A percentile compares a stretch with the other conserved stretches of the same genome.
phyloP scores from a whole-genome alignment of 140 eudicot species.

The Erigeron philadelphicus region DNA sequence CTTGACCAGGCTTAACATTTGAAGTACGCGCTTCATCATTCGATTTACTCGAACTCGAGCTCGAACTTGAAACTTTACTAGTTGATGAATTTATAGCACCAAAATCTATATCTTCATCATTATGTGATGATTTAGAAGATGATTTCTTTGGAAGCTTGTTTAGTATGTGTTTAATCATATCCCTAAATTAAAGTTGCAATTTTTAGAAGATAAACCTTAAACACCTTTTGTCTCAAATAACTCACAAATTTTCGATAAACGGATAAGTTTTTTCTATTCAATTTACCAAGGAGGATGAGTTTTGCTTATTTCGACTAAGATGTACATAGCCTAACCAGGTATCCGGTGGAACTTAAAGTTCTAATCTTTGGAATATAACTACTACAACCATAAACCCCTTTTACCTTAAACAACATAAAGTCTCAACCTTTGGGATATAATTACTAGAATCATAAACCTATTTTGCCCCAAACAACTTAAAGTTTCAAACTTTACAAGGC shows the following conservation, averaged over 20 bases:
- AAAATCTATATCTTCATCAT: slow-evolving; percentile 30
- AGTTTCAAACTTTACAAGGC: slow-evolving; percentile 7
- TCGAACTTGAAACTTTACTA: neutral
- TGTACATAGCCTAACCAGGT: too few relatives aligned
- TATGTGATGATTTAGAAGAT: slow-evolving; percentile 49
- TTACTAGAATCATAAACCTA: too few relatives aligned
- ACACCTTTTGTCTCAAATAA: too few relatives aligned
- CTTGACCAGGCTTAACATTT: slow-evolving; percentile 16
- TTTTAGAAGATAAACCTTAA: slow-evolving; percentile 18
- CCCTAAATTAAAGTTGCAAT: slow-evolving; percentile 3
- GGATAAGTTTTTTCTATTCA: too few relatives aligned
- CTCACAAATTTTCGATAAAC: too few relatives aligned
- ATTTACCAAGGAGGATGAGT: too few relatives aligned
- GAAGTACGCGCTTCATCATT: slow-evolving; percentile 28
- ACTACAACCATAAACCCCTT: too few relatives aligned
- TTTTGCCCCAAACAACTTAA: neutral
- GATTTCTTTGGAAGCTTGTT: slow-evolving; percentile 70
- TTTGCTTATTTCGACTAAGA: too few relatives aligned
- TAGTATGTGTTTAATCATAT: slow-evolving; percentile 64
- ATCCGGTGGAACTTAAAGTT: too few relatives aligned
- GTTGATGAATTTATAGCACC: slow-evolving; percentile 23
- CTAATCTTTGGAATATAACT: neutral
- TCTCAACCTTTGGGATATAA: slow-evolving; percentile 2
- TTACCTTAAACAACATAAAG: neutral
- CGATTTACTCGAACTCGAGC: neutral